Evolutionary conservation across 2,329 filamentous ascomycete species (phyloP), one percentile per base, ranked within the genome.

Genomic region (Aspergillus fumigatus): DNA sequence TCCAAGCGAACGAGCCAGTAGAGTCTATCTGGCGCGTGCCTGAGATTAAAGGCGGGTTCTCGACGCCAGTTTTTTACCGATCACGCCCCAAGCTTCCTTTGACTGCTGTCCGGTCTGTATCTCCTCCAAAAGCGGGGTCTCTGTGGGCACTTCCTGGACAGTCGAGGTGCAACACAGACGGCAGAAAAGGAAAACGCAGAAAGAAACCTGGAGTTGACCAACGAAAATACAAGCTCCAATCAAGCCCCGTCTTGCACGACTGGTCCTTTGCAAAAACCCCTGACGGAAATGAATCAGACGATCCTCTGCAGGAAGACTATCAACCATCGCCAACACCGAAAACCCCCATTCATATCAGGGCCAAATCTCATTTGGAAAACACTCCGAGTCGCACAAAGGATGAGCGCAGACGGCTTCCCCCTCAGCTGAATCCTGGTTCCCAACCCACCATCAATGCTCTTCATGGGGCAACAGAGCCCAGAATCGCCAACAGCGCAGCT

Each of bases 211-310:
- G 56, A 66, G 57, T 8, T 55, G 60, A 54, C 52, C 56, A 51
- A 27, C 51, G 35, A 57, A 69, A 66, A 29, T 60, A 59, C 26
- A 71, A 68, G 40, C 55, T 62, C 35, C 65, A 66, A 54, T 69
- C 65, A 10, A 73, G 67, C 50, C 63, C 70, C 29, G 64, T 65
- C 45, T 56, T 63, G 43, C 66, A 61, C 54, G 71, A 74, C 61
- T 75, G 71, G 72, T 73, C 67, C 47, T 75, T 75, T 55, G 70
- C 72, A 41, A 58, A 66, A 41, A 57, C 64, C 10, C 61, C 65
- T n/a, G 70, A 72, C 47, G 67, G 64, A 51, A 70, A 66, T 53
- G 74, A 77, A 58, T 77, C 75, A n/a, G 75, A 77, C 59, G 75
- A 77, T 57, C 75, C 75, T 48, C 64, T 77, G 52, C 73, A 75